phyloP scores from a whole-genome alignment of 1,284 basidiomycete species.

The Albatrellus sp. region DNA sequence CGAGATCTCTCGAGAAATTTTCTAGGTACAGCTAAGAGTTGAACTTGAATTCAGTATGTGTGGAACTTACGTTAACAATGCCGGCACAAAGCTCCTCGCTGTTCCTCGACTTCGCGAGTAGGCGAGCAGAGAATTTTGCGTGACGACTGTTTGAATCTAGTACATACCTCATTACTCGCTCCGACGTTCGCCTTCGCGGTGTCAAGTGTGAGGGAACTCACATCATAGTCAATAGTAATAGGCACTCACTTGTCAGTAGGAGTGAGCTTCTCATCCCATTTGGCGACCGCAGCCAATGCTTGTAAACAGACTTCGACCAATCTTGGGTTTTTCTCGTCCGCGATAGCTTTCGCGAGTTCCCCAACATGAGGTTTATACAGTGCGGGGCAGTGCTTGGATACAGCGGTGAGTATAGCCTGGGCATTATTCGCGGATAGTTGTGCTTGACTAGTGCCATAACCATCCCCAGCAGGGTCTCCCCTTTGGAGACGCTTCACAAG shows the following conservation, averaged over 20 bases:
- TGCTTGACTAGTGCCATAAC: constrained; percentile 21
- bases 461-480: constrained; percentile 19
- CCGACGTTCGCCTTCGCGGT: constrained; percentile 44
- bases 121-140: constrained; percentile 82
- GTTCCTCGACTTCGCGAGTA: constrained; percentile 53
- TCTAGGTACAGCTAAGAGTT: constrained; percentile 20
- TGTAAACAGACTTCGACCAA: constrained; percentile 65
- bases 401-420: constrained; percentile 36
- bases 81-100: constrained; percentile 36
- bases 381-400: constrained; percentile 72
- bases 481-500: constrained; percentile 60
- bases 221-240: not conserved
- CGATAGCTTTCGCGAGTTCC: constrained; percentile 62
- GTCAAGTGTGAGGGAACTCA: not conserved
- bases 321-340: constrained; percentile 46
- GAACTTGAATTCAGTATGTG: not conserved
- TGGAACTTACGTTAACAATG: constrained; percentile 49
- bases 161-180: constrained; percentile 53
- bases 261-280: constrained; percentile 41
- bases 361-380: constrained; percentile 66
- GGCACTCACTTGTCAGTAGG: constrained; percentile 55
- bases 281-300: constrained; percentile 59
- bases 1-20: constrained; percentile 44
- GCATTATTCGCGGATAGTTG: constrained; percentile 33
- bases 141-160: constrained; percentile 51